These are phyloP conservation scores for Ceratobasidium sp. DNA, from an alignment of 1,284 basidiomycete genomes.

Conservation along the genomic window DNA sequence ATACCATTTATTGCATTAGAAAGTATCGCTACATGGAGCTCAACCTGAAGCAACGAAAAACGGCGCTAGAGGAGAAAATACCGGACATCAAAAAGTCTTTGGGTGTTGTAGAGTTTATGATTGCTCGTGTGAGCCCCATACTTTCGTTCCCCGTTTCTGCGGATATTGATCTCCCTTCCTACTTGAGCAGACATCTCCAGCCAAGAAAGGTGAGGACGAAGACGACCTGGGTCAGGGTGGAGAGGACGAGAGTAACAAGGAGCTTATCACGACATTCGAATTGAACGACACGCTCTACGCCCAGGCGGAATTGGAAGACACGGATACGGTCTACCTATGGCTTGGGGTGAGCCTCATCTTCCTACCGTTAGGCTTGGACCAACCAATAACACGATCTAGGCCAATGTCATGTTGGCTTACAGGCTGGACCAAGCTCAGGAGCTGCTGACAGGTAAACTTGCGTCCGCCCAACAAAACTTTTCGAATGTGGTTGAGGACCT, in stretches of 20 bases:
- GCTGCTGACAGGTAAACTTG: constrained; percentile 83
- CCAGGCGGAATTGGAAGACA: constrained; percentile 85
- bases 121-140: constrained; percentile 70
- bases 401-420: constrained; percentile 98
- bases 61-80: constrained; percentile 90
- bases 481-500: constrained; percentile 85
- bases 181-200: constrained; percentile 25
- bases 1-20: constrained; percentile 60
- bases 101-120: constrained; percentile 86
- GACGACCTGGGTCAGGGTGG: constrained; percentile 58
- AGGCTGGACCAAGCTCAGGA: constrained; percentile 83
- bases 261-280: constrained; percentile 90
- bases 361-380: constrained; percentile 5
- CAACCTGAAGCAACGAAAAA: constrained; percentile 81
- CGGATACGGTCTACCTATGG: constrained; percentile 93
- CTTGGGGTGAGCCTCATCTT: constrained; percentile 80
- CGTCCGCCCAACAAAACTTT: constrained; percentile 75
- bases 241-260: constrained; percentile 60
- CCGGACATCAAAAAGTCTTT: constrained; percentile 96
- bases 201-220: constrained; percentile 62
- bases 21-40: constrained; percentile 99
- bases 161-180: background rate
- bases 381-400: constrained; percentile 62
- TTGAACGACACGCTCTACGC: constrained; percentile 96
- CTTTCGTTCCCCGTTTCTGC: constrained; percentile 43